These are phyloP conservation scores for Vitis hybrid DNA, from an alignment of 177 flowering plant genomes.

Conservation along the genomic window DNA sequence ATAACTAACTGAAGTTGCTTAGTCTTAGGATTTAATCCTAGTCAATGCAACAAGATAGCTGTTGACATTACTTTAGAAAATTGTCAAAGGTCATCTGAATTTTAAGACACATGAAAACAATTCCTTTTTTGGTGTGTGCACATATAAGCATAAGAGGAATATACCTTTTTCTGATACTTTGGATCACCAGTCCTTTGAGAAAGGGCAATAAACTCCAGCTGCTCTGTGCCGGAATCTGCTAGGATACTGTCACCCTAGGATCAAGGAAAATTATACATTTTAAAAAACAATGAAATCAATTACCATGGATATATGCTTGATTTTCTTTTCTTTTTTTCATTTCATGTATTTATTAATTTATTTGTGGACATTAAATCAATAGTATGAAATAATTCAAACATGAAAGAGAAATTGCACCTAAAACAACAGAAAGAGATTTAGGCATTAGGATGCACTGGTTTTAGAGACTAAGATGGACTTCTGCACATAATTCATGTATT, in stretches of 20 bases:
- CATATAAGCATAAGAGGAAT: background rate
- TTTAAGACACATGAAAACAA: background rate
- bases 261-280: conserved; percentile 6
- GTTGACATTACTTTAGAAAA: background rate
- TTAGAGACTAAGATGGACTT: no score
- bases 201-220: conserved; percentile 94
- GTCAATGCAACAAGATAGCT: background rate
- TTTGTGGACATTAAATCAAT: no score
- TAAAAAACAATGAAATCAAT: background rate
- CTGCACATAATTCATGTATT: no score
- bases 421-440: no score
- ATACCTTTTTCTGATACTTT: conserved; percentile 89
- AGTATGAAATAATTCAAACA: no score
- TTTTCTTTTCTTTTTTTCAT: no score
- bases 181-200: conserved; percentile 95
- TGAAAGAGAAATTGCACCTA: no score
- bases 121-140: no score
- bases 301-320: background rate
- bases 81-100: background rate
- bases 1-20: no score
- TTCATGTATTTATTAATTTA: no score
- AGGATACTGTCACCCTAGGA: conserved; percentile 83
- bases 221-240: conserved; percentile 99
- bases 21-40: background rate
- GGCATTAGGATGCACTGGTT: no score